Evolutionary conservation across 192 early-diverging fungal species (phyloP).

Genomic region (Rhizoclosmatium globosum): DNA sequence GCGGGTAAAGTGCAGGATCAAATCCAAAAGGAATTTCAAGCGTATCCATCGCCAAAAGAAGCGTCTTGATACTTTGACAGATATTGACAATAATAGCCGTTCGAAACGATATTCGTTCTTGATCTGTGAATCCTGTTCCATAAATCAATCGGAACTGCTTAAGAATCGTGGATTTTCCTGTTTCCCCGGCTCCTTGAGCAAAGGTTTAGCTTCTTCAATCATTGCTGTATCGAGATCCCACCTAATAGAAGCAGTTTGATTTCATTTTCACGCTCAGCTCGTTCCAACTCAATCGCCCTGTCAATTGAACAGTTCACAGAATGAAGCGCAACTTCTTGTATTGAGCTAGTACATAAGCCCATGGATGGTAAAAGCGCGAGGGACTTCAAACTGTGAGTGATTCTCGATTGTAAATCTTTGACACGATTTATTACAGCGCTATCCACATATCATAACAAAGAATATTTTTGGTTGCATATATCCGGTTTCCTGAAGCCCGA

Average conservation of each 20-base stretch:
- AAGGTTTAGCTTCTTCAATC: slow-evolving; percentile 23
- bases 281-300: slow-evolving; percentile 81
- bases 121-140: slow-evolving; percentile 42
- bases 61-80: slow-evolving; percentile 35
- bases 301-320: slow-evolving; percentile 89
- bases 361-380: too few relatives aligned
- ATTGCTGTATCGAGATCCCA: slow-evolving; percentile 4
- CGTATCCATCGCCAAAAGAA: slow-evolving; percentile 47
- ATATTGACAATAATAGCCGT: slow-evolving; percentile 48
- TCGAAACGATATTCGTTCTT: slow-evolving; percentile 43
- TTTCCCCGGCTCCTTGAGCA: slow-evolving; percentile 54
- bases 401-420: too few relatives aligned
- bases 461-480: too few relatives aligned
- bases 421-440: too few relatives aligned
- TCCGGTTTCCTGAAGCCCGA: too few relatives aligned
- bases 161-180: slow-evolving; percentile 57
- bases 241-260: slow-evolving; percentile 94
- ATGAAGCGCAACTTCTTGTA: not conserved
- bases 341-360: too few relatives aligned
- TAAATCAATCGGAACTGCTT: slow-evolving; percentile 59
- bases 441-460: too few relatives aligned
- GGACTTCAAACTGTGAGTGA: too few relatives aligned
- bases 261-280: slow-evolving; percentile 80
- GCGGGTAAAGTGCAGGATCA: slow-evolving; percentile 3
- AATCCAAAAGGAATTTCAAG: slow-evolving; percentile 41